Conservation (phyloP, 1,139 yeast genomes). For the Chernovozyma aurita region DNA sequence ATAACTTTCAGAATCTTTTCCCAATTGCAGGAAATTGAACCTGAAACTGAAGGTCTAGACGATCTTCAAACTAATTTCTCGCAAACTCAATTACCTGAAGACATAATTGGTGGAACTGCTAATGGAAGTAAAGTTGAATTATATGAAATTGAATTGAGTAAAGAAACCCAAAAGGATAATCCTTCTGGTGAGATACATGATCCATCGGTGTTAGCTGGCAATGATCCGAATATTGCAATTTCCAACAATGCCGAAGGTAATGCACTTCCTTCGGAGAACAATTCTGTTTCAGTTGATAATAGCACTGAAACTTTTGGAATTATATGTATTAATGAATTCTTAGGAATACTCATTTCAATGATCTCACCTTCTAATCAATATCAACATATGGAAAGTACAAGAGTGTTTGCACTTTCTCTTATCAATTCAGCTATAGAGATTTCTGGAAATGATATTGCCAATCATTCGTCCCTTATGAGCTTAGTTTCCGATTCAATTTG, state of each 20-base stretch:
- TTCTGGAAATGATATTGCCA: constrained; percentile 63
- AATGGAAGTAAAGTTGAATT: constrained; percentile 1
- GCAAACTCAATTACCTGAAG: constrained; percentile 35
- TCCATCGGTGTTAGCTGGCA: constrained; percentile 4
- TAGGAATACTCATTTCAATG: constrained; percentile 77
- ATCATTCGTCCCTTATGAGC: constrained; percentile 62
- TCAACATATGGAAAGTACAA: constrained; percentile 83
- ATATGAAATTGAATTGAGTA: not conserved
- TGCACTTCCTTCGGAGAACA: too few relatives aligned
- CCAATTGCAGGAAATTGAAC: constrained; percentile 54
- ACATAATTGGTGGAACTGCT: constrained; percentile 37
- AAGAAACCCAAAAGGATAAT: constrained; percentile 1
- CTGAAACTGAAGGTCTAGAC: constrained; percentile 30
- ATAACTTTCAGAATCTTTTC: constrained; percentile 68
- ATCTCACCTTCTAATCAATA: constrained; percentile 78
- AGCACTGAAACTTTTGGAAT: constrained; percentile 52
- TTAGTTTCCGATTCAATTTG: constrained; percentile 76
- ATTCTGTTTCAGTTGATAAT: not conserved
- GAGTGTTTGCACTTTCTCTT: constrained; percentile 76
- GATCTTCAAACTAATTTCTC: constrained; percentile 30
- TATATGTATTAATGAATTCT: constrained; percentile 61
- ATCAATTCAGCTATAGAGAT: constrained; percentile 80
- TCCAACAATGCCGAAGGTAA: not conserved
- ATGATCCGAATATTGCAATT: constrained; percentile 2
- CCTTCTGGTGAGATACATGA: not conserved